Conservation (phyloP, 208 protist genomes). For the Trypanosoma mega region DNA sequence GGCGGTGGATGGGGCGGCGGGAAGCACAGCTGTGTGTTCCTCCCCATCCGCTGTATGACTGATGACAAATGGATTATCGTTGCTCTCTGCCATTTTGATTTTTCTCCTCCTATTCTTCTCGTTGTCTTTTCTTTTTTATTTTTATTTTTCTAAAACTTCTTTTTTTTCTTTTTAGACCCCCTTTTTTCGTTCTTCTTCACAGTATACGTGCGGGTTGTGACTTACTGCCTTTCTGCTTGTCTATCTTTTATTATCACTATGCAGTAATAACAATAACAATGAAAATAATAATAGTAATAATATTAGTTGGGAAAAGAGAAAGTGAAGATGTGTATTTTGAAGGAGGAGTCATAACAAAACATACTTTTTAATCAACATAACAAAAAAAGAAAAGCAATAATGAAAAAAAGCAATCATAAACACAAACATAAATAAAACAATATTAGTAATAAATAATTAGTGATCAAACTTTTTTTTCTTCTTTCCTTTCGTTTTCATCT, state of each 20-base stretch:
- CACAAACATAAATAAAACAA: neutral
- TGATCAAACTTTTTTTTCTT: no score
- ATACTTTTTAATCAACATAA: neutral
- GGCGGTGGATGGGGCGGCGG: neutral
- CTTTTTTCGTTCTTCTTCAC: no score
- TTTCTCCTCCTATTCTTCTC: neutral
- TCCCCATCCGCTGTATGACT: slow-evolving; percentile 14
- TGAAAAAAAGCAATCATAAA: neutral
- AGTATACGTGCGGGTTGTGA: neutral
- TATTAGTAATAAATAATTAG: no score
- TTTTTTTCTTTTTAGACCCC: neutral
- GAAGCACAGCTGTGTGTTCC: no score
- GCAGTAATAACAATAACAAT: no score
- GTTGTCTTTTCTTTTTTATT: neutral
- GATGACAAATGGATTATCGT: slow-evolving; percentile 34
- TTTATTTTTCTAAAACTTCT: neutral
- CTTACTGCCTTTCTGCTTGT: no score
- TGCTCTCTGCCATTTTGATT: slow-evolving; percentile 15
- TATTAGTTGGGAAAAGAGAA: no score
- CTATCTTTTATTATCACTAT: no score
- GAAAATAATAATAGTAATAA: no score
- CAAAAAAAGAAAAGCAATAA: neutral
- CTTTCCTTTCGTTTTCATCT: no score
- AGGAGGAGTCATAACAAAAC: neutral
- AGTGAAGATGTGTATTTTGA: no score